Conservation (phyloP, 352 stramenopile genomes). For the Lagenidium giganteum region DNA sequence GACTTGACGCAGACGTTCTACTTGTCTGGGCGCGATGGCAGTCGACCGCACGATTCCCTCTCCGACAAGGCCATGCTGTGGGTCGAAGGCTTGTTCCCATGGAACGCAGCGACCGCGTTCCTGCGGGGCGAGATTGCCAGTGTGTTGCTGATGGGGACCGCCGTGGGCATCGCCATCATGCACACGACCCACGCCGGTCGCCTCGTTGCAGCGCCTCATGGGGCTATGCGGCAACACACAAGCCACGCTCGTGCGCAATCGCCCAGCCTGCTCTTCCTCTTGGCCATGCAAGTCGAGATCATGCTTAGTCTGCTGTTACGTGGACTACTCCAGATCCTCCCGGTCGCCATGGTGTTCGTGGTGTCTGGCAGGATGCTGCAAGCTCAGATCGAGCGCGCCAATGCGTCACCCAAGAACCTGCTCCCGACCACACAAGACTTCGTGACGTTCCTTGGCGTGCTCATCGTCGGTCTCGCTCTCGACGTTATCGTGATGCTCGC, state of each 20-base stretch:
- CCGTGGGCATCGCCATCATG: constrained; percentile 17
- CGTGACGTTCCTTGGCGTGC: constrained; percentile 28
- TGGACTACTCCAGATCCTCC: constrained; percentile 30
- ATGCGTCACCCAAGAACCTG: constrained; percentile 3
- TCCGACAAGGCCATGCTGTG: constrained; percentile 2
- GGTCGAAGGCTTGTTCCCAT: constrained; percentile 15
- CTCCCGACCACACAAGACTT: constrained; percentile 26
- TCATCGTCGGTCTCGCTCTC: constrained; percentile 41
- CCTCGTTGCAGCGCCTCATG: too few relatives aligned
- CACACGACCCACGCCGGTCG: constrained; percentile 16
- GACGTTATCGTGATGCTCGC: constrained; percentile 32
- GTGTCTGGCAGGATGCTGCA: constrained; percentile 34
- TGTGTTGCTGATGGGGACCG: constrained; percentile 14
- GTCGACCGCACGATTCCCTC: too few relatives aligned
- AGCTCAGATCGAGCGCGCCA: background rate
- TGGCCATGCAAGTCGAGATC: constrained; percentile 37
- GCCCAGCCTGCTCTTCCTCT: constrained; percentile 37
- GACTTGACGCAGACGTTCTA: constrained; percentile 24
- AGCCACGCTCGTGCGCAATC: constrained; percentile 16
- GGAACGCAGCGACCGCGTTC: constrained; percentile 9
- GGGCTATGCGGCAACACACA: constrained; percentile 12
- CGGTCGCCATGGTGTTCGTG: constrained; percentile 37
- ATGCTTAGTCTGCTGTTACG: constrained; percentile 32
- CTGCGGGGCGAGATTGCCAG: constrained; percentile 13
- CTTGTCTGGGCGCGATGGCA: too few relatives aligned